Evolutionary conservation across 768 basidiomycete species (phyloP).

Genomic region (Clitopilus hobsonii): DNA sequence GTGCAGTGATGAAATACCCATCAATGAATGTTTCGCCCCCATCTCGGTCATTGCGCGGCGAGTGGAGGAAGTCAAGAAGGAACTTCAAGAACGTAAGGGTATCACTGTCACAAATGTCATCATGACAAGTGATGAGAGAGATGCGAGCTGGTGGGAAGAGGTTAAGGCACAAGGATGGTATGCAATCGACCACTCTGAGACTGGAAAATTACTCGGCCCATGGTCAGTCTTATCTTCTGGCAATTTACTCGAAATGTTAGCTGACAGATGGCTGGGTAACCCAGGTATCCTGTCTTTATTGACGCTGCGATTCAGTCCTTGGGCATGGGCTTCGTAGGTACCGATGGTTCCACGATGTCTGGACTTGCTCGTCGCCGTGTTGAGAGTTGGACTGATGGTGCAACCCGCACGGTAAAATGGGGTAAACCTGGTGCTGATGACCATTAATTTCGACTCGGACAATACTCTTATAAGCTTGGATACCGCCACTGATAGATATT

Average conservation of each 20-base stretch:
- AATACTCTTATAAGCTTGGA: neutral
- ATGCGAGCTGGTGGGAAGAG: conserved; percentile 55
- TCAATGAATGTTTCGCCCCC: conserved; percentile 47
- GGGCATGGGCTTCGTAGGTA: conserved; percentile 68
- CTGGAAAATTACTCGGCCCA: conserved; percentile 38
- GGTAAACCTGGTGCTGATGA: conserved; percentile 53
- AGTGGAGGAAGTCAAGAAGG: conserved; percentile 50
- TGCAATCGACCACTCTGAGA: conserved; percentile 43
- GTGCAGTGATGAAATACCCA: conserved; percentile 37
- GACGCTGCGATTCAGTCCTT: conserved; percentile 69
- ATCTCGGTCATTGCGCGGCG: conserved; percentile 48
- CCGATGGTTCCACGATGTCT: conserved; percentile 68
- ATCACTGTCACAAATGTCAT: conserved; percentile 48
- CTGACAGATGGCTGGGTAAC: neutral
- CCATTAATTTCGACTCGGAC: conserved; percentile 28
- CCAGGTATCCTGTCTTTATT: conserved; percentile 69
- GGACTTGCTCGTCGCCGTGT: conserved; percentile 62
- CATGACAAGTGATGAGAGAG: conserved; percentile 60
- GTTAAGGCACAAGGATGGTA: conserved; percentile 48
- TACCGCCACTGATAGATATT: neutral
- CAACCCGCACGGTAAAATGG: conserved; percentile 51
- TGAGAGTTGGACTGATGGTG: conserved; percentile 60
- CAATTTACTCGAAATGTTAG: neutral
- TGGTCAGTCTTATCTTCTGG: conserved; percentile 34
- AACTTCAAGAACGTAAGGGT: conserved; percentile 39